A percentile compares a stretch with the other conserved stretches of the same genome.
Evolutionary conservation across 352 stramenopile genomes (phyloP).

Genomic region (Globisporangium takayamanum): DNA sequence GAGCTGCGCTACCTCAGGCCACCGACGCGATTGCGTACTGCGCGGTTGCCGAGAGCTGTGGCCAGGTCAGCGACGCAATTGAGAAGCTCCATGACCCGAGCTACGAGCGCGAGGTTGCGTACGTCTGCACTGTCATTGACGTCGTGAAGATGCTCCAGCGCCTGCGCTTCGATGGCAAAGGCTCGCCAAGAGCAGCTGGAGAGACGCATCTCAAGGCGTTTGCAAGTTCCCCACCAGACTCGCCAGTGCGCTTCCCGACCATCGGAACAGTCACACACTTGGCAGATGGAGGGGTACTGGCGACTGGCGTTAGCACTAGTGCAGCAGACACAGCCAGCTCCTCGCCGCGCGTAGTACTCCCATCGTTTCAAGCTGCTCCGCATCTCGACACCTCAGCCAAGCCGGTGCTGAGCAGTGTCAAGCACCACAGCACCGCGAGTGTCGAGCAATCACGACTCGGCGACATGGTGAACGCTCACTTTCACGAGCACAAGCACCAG

Average conservation of each 20-base stretch:
- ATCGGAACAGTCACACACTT: slow-evolving; percentile 17
- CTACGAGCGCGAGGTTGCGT: slow-evolving; percentile 55
- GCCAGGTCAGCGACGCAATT: slow-evolving; percentile 36
- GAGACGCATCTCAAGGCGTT: slow-evolving; percentile 3
- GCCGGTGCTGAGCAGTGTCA: neutral
- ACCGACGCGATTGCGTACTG: slow-evolving; percentile 50
- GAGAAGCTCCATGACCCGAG: slow-evolving; percentile 46
- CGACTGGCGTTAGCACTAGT: neutral
- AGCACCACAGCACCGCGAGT: neutral
- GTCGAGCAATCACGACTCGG: slow-evolving; percentile 18
- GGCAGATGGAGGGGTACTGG: neutral
- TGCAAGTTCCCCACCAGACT: slow-evolving; percentile 1
- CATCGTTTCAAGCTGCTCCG: slow-evolving; percentile 14
- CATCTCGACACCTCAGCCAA: neutral
- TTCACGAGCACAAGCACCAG: slow-evolving; percentile 27
- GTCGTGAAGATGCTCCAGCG: slow-evolving; percentile 24
- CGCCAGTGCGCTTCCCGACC: slow-evolving; percentile 21
- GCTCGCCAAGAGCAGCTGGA: neutral
- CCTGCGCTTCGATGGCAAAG: slow-evolving; percentile 11
- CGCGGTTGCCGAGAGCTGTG: slow-evolving; percentile 46
- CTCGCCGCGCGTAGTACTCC: slow-evolving; percentile 17
- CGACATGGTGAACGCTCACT: slow-evolving; percentile 39
- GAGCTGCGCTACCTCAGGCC: slow-evolving; percentile 30
- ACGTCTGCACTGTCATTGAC: slow-evolving; percentile 46
- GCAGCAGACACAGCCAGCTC: neutral